Percentiles rank a stretch among this genome's conserved stretches.
These are phyloP conservation scores for Musa beccarii DNA, from an alignment of 176 grass and related monocot genomes.

Conservation along the genomic window DNA sequence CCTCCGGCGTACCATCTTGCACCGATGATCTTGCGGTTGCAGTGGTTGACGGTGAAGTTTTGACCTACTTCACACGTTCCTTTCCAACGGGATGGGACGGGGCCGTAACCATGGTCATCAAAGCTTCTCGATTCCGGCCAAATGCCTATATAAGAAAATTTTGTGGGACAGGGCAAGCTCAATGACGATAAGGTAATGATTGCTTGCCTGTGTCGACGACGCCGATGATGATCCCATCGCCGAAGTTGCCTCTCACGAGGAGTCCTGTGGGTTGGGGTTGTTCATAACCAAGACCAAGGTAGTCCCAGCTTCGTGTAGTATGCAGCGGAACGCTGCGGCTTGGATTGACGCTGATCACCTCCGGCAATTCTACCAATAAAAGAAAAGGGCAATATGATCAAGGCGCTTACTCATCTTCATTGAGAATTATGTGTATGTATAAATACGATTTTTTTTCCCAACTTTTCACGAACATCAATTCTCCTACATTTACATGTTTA, in stretches of 20 bases:
- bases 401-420: no score
- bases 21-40: constrained; percentile 60
- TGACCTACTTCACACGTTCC: constrained; percentile 35
- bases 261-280: constrained; percentile 1
- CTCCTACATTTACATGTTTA: no score
- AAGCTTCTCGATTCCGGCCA: constrained; percentile 80
- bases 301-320: no score
- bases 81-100: constrained; percentile 59
- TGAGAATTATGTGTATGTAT: no score
- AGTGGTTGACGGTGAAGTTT: not conserved
- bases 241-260: constrained; percentile 20
- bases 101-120: constrained; percentile 44
- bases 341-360: no score
- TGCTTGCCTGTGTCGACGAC: constrained; percentile 56
- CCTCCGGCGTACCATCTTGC: constrained; percentile 58
- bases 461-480: no score
- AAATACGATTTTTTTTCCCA: no score
- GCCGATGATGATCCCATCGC: constrained; percentile 55
- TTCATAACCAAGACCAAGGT: not conserved
- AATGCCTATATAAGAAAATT: no score
- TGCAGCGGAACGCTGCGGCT: no score
- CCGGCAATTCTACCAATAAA: no score
- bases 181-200: not conserved
- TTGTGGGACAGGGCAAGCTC: constrained; percentile 31
- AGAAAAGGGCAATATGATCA: no score